Base-by-base conservation (phyloP, 148 eudicot genomes). In the Gaultheria prostrata region DNA sequence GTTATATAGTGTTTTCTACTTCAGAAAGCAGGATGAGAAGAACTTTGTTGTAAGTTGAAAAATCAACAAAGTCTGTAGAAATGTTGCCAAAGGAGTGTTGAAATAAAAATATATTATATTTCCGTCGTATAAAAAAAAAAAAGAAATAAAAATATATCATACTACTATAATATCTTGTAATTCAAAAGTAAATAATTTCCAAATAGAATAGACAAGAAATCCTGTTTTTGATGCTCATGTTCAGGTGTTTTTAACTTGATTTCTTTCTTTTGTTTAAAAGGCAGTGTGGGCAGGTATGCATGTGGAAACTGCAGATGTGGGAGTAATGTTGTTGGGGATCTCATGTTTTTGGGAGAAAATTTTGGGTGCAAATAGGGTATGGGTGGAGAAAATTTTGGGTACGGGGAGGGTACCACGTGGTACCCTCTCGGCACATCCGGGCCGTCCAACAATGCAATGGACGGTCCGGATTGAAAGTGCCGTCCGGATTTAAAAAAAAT, bases 1-100 rank as follows among this genome's bases (percentile, higher is more conserved):
- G 82, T 59, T n/a, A 10, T 63, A 26, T 76, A 82, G 85, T 75
- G 90, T 85, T 87, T 83, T 87, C 88, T 74, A 86, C 53, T 87
- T 82, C 80, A 82, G 89, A 87, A 89, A 89, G 83, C 86, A 77
- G 49, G 17, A 28, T n/a, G 12, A 17, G 72, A 2, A 76, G 46
- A 7, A 32, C 35, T 26, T 50, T 50, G 80, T 77, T 51, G 61
- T 50, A 28, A 49, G 79, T n/a, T 76, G 63, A 51, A 15, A 48
- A 50, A 51, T 14, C 43, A 50, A 51, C 24, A 53, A 77, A 50
- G 63, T 15, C 11, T 26, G 61, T 15, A 28, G 56, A 51, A 77
- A 26, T 9, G 43, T 13, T 21, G 57, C 5, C 43, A 50, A 50
- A 76, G 11, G 63, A 28, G 39, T 77, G 43, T 71, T 26, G 39